phyloP scores from a whole-genome alignment of 352 stramenopile species.

The Plasmopara halstedii region DNA sequence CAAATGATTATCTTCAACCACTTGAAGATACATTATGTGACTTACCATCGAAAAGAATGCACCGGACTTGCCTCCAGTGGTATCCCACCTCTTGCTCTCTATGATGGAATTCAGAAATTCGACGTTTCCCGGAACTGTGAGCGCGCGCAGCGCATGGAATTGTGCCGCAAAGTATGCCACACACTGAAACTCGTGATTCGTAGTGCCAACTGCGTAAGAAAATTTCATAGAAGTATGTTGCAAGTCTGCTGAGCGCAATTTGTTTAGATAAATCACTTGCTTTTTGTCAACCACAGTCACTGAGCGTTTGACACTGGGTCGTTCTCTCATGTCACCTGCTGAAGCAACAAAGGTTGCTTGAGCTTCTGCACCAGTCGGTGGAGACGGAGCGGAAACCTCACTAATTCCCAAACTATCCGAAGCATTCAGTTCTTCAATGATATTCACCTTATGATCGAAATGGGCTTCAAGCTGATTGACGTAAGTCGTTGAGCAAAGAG shows the following conservation, averaged over 20 bases:
- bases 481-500: slow-evolving; percentile 66
- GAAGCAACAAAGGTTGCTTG: slow-evolving; percentile 1
- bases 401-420: slow-evolving; percentile 15
- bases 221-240: slow-evolving; percentile 82
- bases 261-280: slow-evolving; percentile 51
- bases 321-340: neutral
- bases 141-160: slow-evolving; percentile 69
- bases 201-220: slow-evolving; percentile 36
- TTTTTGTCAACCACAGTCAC: slow-evolving; percentile 29
- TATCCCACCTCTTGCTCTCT: slow-evolving; percentile 68
- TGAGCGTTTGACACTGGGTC: slow-evolving; percentile 5
- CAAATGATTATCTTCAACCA: too few species aligned
- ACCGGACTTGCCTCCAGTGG: slow-evolving; percentile 76
- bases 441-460: slow-evolving; percentile 44
- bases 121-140: slow-evolving; percentile 57
- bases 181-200: slow-evolving; percentile 57
- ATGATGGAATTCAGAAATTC: slow-evolving; percentile 80
- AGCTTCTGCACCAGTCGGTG: slow-evolving; percentile 12
- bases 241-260: slow-evolving; percentile 55
- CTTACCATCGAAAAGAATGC: slow-evolving; percentile 81
- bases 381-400: slow-evolving; percentile 13
- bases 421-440: slow-evolving; percentile 38
- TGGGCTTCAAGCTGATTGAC: slow-evolving; percentile 58
- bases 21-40: too few species aligned
- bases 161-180: slow-evolving; percentile 77